These are phyloP conservation scores for Xylaria sp. DNA, from an alignment of 2,329 filamentous ascomycete genomes.

Conservation along the genomic window DNA sequence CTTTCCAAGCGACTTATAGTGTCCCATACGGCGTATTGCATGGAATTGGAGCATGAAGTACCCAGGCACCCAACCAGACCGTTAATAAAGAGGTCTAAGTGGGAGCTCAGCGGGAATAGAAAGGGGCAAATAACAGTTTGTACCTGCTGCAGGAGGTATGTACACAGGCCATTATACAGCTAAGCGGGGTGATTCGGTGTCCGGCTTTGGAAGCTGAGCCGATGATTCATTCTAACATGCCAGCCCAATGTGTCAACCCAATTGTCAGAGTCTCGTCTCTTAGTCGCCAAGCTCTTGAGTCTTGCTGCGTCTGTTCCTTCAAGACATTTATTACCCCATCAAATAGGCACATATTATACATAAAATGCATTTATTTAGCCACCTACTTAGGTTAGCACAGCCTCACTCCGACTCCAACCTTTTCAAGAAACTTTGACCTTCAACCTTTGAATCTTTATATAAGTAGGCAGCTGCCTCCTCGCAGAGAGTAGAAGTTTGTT, in stretches of 20 bases:
- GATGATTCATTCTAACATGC: neutral
- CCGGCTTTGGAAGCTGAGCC: conserved; percentile 12
- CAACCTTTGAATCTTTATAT: neutral
- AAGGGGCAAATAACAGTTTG: neutral
- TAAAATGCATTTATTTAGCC: neutral
- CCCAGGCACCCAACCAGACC: neutral
- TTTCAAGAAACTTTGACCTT: neutral
- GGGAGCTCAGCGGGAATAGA: neutral
- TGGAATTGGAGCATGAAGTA: neutral
- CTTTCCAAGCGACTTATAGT: neutral
- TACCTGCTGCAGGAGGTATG: neutral
- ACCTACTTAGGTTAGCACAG: conserved; percentile 9
- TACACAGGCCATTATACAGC: too few species aligned
- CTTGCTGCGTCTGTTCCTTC: conserved; percentile 2
- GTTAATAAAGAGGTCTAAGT: neutral
- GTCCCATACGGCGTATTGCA: conserved; percentile 1
- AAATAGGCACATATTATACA: neutral
- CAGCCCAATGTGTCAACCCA: conserved; percentile 6
- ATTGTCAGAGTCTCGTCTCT: too few species aligned
- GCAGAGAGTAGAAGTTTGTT: neutral
- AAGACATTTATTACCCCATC: neutral
- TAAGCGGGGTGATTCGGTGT: conserved; percentile 14
- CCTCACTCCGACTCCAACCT: neutral
- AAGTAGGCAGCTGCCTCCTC: conserved; percentile 1
- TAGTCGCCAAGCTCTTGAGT: conserved; percentile 4